Evolutionary conservation across 768 basidiomycete species (phyloP), one percentile per base, ranked within the genome.

Genomic region (Chalciporus pseudorubinellus): DNA sequence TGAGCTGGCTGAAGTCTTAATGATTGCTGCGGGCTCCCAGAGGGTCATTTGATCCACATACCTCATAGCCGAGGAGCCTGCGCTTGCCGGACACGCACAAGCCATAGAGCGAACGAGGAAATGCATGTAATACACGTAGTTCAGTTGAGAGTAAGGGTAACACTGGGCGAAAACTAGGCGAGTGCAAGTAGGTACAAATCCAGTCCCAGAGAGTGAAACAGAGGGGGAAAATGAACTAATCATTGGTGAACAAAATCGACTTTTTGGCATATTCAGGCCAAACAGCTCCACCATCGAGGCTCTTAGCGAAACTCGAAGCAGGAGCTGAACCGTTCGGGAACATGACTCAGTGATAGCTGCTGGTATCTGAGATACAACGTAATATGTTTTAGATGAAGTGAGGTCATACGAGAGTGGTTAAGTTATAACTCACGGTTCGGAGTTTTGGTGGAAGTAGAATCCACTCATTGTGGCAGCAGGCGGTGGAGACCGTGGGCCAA

Each of bases 371-470:
- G 39, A 48, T 51, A 53, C 31, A 36, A 44, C 20, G 45, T 28
- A 44, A 51, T 54, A 21, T 26, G 46, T 9, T 61, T 33, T 5
- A 8, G 10, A 36, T 36, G 44, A 56, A 47, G 19, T 22, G 44
- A 56, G 45, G 36, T 36, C 24, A 21, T 20, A 43, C 24, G 22
- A 39, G 19, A 26, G 39, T 26, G 48, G 43, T n/a, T 42, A 48
- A 55, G 28, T 56, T 19, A 29, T 7, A n/a, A 82, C 89, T 73
- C 64, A 93, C 91, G 91, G 91, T 63, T 92, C 90, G 49, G 90
- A 93, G 67, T 92, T 89, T 76, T 87, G 86, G 69, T 94, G 92
- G 72, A 90, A 95, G 70, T 95, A 95, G 73, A 91, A 95, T 33
- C 93, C 90, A 57, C 81, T 87, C 88, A 92, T 91, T 22, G 83